Evolutionary conservation across 2,329 filamentous ascomycete species (phyloP).

Genomic region (Didymosphaeria variabile): DNA sequence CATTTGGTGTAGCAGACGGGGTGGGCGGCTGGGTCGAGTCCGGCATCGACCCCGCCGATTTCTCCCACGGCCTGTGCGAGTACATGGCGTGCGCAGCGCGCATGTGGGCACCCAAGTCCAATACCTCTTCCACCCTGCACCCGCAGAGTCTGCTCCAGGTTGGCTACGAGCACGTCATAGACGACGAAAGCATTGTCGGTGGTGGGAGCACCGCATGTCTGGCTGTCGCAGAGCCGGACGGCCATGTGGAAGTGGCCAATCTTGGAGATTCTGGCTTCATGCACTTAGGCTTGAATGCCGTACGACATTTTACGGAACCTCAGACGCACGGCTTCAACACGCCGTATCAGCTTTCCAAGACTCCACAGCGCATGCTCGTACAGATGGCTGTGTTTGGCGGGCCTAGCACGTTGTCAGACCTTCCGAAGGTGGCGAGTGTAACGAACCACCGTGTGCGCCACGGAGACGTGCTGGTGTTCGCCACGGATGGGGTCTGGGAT

Average conservation of each 20-base stretch:
- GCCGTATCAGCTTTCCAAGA: conserved; percentile 89
- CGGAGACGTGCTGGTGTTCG: conserved; percentile 92
- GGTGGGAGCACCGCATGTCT: conserved; percentile 94
- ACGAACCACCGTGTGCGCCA: conserved; percentile 80
- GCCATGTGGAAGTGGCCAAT: conserved; percentile 87
- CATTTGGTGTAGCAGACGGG: conserved; percentile 91
- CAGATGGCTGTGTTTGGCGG: conserved; percentile 84
- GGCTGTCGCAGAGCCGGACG: conserved; percentile 77
- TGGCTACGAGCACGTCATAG: conserved; percentile 83
- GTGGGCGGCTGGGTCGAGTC: conserved; percentile 96
- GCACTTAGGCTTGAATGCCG: conserved; percentile 83
- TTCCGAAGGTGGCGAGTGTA: conserved; percentile 83
- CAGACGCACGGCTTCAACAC: conserved; percentile 99
- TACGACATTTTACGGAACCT: conserved; percentile 81
- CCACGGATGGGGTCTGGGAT: conserved; percentile 95
- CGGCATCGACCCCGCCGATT: conserved; percentile 92
- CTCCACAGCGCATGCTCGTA: conserved; percentile 79
- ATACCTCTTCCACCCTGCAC: conserved; percentile 56
- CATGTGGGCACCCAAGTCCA: conserved; percentile 58
- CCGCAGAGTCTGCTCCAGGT: conserved; percentile 79
- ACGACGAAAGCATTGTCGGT: conserved; percentile 75
- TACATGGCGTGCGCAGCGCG: conserved; percentile 86
- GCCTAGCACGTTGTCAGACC: conserved; percentile 75
- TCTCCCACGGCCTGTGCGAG: conserved; percentile 91
- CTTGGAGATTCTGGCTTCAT: conserved; percentile 95